phyloP scores from a whole-genome alignment of 2,329 filamentous ascomycete genomes.

The Fusarium pilosicola region DNA sequence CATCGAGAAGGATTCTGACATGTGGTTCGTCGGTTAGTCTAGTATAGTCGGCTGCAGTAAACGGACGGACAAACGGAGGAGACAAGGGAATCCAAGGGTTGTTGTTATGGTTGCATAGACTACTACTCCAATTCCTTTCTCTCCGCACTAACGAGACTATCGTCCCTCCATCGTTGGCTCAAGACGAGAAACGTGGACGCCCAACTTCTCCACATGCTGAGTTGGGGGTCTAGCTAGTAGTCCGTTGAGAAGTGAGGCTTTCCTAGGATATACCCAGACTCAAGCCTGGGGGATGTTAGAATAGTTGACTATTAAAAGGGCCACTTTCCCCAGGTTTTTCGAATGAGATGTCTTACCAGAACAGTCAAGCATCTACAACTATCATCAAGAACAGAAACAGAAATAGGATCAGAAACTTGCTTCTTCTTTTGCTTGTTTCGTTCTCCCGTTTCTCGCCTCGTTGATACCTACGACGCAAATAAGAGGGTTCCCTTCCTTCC shows the following conservation, averaged over 20 bases:
- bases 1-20: background rate
- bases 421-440: background rate
- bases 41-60: conserved; percentile 15
- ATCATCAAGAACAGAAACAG: background rate
- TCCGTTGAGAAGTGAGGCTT: conserved; percentile 14
- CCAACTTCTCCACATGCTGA: conserved; percentile 15
- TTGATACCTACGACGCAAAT: conserved; percentile 32
- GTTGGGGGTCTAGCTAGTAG: background rate
- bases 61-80: conserved; percentile 38
- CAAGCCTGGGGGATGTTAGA: background rate
- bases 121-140: conserved; percentile 2
- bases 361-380: background rate
- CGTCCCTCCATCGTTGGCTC: background rate
- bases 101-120: conserved; percentile 16
- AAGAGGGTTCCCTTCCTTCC: conserved; percentile 2
- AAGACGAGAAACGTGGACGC: conserved; percentile 13
- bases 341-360: background rate
- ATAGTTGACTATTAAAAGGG: conserved; percentile 35
- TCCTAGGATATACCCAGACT: background rate
- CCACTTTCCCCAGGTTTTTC: background rate
- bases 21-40: conserved; percentile 24
- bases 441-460: conserved; percentile 25
- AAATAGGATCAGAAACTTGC: background rate
- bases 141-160: background rate
- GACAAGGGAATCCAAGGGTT: background rate